These are phyloP conservation scores for Trichothecium sympodiale DNA, from an alignment of 2,329 filamentous ascomycete species.

Conservation along the genomic window DNA sequence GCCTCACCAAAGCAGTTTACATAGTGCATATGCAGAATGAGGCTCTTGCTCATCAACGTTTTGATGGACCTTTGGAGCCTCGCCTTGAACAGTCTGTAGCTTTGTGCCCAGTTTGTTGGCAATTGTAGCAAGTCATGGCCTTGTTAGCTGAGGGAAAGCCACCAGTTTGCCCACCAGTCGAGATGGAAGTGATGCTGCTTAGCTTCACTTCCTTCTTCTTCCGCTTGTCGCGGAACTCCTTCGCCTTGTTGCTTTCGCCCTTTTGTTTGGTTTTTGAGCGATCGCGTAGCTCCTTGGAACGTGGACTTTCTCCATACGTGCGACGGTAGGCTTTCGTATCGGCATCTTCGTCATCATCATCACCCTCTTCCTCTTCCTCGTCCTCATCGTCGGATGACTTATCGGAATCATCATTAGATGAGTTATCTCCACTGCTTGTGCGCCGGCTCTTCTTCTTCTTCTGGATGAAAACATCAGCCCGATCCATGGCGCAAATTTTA, in stretches of 20 bases:
- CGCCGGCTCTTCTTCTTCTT: slow-evolving; percentile 1
- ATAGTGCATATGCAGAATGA: too few species aligned
- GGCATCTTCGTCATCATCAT: slow-evolving; percentile 7
- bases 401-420: slow-evolving; percentile 2
- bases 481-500: not conserved
- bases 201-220: slow-evolving; percentile 58
- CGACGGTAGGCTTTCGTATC: slow-evolving; percentile 15
- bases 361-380: slow-evolving; percentile 5
- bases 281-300: slow-evolving; percentile 6
- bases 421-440: slow-evolving; percentile 7
- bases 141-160: slow-evolving; percentile 10
- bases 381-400: slow-evolving; percentile 6
- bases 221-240: slow-evolving; percentile 45
- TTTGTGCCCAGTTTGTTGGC: slow-evolving; percentile 51
- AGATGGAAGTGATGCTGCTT: slow-evolving; percentile 52
- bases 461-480: slow-evolving; percentile 3
- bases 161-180: slow-evolving; percentile 19
- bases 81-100: slow-evolving; percentile 39
- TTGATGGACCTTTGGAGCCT: not conserved
- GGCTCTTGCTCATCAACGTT: not conserved
- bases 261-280: slow-evolving; percentile 17
- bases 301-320: not conserved
- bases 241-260: slow-evolving; percentile 19
- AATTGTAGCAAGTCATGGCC: slow-evolving; percentile 43
- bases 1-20: too few species aligned